phyloP scores from a whole-genome alignment of 2,329 filamentous ascomycete species.

The Hypoxylon sp. region DNA sequence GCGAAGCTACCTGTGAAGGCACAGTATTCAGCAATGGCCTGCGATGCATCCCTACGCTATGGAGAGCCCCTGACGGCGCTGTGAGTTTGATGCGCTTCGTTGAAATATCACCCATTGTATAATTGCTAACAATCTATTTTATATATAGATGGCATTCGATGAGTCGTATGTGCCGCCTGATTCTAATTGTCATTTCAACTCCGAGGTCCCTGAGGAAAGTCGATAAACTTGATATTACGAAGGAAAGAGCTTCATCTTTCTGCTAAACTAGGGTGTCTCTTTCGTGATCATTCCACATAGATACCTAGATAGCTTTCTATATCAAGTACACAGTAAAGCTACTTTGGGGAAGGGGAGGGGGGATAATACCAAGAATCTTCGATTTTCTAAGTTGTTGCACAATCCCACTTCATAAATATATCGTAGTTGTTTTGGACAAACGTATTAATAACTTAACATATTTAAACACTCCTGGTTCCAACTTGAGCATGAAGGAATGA shows the following conservation, averaged over 20 bases:
- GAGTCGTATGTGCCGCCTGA: constrained; percentile 14
- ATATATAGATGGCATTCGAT: constrained; percentile 17
- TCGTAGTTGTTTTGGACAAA: too few relatives aligned
- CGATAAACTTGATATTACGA: not conserved
- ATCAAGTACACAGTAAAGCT: too few relatives aligned
- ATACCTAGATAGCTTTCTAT: too few relatives aligned
- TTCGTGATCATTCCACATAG: too few relatives aligned
- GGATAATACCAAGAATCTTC: too few relatives aligned
- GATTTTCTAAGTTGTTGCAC: too few relatives aligned
- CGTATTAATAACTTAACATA: too few relatives aligned
- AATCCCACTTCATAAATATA: too few relatives aligned
- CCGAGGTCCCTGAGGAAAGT: constrained; percentile 17
- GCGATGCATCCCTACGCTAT: constrained; percentile 19
- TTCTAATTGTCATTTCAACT: constrained; percentile 5
- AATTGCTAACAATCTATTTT: not conserved
- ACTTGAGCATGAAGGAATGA: too few relatives aligned
- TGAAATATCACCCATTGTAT: not conserved
- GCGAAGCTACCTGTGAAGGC: constrained; percentile 21
- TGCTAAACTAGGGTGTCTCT: not conserved
- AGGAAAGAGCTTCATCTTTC: not conserved
- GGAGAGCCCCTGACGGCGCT: not conserved
- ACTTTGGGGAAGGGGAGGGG: too few relatives aligned
- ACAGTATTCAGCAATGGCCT: constrained; percentile 19
- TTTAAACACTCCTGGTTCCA: too few relatives aligned
- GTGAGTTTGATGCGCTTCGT: constrained; percentile 5